A percentile compares a stretch with the other conserved stretches of the same genome.
These are phyloP conservation scores for Botryotinia narcissicola DNA, from an alignment of 2,329 filamentous ascomycete genomes.

Conservation along the genomic window DNA sequence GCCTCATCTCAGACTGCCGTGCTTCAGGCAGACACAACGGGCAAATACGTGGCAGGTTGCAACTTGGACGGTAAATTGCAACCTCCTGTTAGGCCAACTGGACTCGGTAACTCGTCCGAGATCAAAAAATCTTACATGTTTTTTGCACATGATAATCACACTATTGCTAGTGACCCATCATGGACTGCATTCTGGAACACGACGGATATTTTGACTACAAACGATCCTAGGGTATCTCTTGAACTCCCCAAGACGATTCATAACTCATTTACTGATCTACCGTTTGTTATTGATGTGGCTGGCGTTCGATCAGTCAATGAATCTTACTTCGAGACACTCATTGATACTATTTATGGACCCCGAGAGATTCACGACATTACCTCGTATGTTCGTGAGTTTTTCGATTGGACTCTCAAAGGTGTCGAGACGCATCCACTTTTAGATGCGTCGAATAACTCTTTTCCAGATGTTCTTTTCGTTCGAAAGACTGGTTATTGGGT, in stretches of 20 bases:
- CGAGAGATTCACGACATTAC: neutral
- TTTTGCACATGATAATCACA: neutral
- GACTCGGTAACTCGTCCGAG: neutral
- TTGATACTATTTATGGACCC: neutral
- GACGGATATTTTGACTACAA: neutral
- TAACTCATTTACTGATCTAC: neutral
- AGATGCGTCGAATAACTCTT: neutral
- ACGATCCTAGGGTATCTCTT: neutral
- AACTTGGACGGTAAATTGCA: neutral
- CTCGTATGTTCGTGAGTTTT: neutral
- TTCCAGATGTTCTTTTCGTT: neutral
- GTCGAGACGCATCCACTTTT: neutral
- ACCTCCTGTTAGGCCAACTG: neutral
- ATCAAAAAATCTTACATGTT: neutral
- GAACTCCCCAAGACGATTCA: neutral
- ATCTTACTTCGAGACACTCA: neutral
- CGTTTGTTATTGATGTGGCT: neutral
- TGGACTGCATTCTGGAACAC: neutral
- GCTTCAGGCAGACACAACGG: neutral
- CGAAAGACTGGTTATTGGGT: neutral
- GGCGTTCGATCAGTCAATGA: neutral
- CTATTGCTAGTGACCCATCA: neutral
- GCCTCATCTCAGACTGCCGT: neutral
- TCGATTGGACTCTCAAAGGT: neutral
- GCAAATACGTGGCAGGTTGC: neutral